These are phyloP conservation scores for Puccinia polysora DNA, from an alignment of 1,284 basidiomycete genomes.

Conservation along the genomic window DNA sequence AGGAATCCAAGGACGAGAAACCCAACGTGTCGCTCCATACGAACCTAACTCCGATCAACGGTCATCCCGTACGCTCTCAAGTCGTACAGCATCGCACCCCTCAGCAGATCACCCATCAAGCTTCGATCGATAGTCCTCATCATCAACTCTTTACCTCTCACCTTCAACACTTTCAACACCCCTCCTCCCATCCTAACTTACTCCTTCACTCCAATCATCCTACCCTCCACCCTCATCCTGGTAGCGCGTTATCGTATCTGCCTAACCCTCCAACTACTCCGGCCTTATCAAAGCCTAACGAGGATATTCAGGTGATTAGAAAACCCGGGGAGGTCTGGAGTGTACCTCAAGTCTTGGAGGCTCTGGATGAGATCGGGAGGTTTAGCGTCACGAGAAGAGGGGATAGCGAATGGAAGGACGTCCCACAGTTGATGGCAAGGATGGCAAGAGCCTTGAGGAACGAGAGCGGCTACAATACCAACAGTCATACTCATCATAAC, in stretches of 20 bases:
- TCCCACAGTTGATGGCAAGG: slow-evolving; percentile 21
- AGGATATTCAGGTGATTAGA: neutral
- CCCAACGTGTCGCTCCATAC: slow-evolving; percentile 4
- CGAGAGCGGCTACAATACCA: slow-evolving; percentile 5
- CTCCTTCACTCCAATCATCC: slow-evolving; percentile 13
- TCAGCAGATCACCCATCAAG: slow-evolving; percentile 1
- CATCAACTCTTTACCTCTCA: slow-evolving; percentile 10
- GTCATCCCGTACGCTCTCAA: slow-evolving; percentile 19
- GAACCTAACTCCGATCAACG: slow-evolving; percentile 20
- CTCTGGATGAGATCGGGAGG: slow-evolving; percentile 20
- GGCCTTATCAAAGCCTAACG: slow-evolving; percentile 11
- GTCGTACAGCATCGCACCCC: neutral
- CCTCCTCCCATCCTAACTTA: slow-evolving; percentile 1
- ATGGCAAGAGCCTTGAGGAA: slow-evolving; percentile 18
- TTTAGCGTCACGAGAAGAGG: slow-evolving; percentile 14
- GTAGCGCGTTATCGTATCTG: slow-evolving; percentile 1
- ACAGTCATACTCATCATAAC: no score
- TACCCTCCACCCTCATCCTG: slow-evolving; percentile 17
- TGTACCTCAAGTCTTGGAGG: slow-evolving; percentile 22
- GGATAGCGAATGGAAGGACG: slow-evolving; percentile 22
- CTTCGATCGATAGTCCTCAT: slow-evolving; percentile 12
- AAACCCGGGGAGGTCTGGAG: slow-evolving; percentile 9
- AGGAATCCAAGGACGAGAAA: slow-evolving; percentile 17
- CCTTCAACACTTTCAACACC: slow-evolving; percentile 8
- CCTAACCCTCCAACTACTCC: slow-evolving; percentile 3